Evolutionary conservation across 2,329 filamentous ascomycete genomes (phyloP), one percentile per base, ranked within the genome.

Genomic region (Lizonia empirigonia): DNA sequence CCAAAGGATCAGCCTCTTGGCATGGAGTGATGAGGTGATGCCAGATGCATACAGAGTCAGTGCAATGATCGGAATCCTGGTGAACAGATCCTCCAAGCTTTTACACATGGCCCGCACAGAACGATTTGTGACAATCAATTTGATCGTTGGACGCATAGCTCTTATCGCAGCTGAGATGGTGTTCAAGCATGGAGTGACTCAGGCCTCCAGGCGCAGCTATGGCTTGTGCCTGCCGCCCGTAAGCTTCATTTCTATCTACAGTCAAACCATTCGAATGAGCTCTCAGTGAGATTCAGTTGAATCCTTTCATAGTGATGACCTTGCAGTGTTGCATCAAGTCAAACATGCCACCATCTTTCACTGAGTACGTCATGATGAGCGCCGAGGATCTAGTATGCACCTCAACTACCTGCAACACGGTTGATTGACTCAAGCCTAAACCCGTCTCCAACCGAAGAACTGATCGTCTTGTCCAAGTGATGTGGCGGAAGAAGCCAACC

Each of bases 21-120:
- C 47, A 35, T 44, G 22, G 16, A 40, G 34, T 50, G 29, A 44
- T 36, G 32, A 19, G 29, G 32, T 26, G 34, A 38, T 18, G n/a
- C 4, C 19, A 41, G 30, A 7, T 39, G 47, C 39, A 34, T 50
- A 34, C 27, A 40, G 18, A 38, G 38, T 16, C 23, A 34, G n/a
- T 30, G 39, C 34, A 13, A 18, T 22, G n/a, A 23, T 16, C 47
- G 22, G 18, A 34, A 29, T 44, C 34, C 27, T 44, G 27, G 39
- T 34, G 34, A 12, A 15, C 40, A 50, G 40, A 50, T 44, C 29
- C 40, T 40, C 34, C 26, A 10, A 18, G 27, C 13, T 38, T 38
- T 38, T 38, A 33, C 20, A 32, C 15, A 39, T 23, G 26, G 26
- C 12, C 23, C 23, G 13, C 9, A 18, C 2, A 4, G 18, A 24